Evolutionary conservation across 345 rosid species (phyloP), one percentile per base, ranked within the genome.

Genomic region (Carallia brachiata): DNA sequence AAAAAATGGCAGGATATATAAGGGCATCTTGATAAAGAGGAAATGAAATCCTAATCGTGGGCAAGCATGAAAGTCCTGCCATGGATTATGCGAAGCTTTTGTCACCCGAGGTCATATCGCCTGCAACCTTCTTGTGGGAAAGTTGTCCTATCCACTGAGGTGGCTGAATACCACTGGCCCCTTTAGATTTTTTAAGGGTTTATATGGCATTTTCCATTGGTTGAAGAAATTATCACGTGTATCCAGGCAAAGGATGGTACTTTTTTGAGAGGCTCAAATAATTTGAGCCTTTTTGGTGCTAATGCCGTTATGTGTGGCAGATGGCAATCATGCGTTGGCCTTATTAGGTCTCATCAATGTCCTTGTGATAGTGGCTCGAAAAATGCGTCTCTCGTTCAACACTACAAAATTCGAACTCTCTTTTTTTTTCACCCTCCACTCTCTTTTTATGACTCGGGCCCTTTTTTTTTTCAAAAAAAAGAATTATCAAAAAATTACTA

Each of bases 201-300:
- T 87, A 23, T 23, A 23, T 23, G 90, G 86, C 66, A 6, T 1
- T 27, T 16, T 13, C 74, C 39, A 61, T 64, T 62, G 69, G 74
- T 61, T 52, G 68, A 72, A 61, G 75, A 77, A 67, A 39, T 68
- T 52, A 74, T 84, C 94, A 85, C 92, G 85, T 80, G 96, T 63
- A 59, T 76, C 77, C 7, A 58, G 61, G 59, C 67, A 69, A 60
- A 34, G 54, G 68, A 72, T 19, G 67, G 40, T 71, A 7, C 28
- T 19, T 58, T 81, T 81, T 79, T 85, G 85, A 62, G 61, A 23
- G 75, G 62, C 57, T 66, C 63, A 28, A 2, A 81, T 86, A 85
- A 85, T 86, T 80, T 82, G 74, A 70, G 71, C 71, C 84, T 81
- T 90, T 86, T 83, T 82, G 87, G 84, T 82, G 66, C 70, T 78